These are phyloP conservation scores for Pseudopithomyces chartarum DNA, from an alignment of 2,329 filamentous ascomycete genomes.

Conservation along the genomic window DNA sequence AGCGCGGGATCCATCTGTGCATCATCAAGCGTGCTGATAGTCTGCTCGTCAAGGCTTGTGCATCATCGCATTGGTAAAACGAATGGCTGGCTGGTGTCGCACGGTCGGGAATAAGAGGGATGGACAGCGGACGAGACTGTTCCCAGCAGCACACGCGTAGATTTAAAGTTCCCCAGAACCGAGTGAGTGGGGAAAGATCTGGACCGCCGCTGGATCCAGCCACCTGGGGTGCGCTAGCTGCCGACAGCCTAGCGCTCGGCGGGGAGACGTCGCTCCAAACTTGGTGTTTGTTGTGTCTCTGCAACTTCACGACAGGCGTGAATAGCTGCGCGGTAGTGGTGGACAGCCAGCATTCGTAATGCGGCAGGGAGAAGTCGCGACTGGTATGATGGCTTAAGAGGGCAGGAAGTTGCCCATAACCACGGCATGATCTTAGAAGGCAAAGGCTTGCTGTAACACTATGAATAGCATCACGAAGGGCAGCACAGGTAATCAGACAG, in stretches of 20 bases:
- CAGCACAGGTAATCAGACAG: neutral
- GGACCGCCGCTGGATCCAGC: neutral
- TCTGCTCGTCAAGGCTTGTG: neutral
- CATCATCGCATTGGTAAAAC: constrained; percentile 4
- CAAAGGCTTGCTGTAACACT: neutral
- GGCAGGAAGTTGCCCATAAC: neutral
- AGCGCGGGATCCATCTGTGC: constrained; percentile 8
- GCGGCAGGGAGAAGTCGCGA: neutral
- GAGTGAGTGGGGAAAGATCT: neutral
- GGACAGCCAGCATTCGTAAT: no score
- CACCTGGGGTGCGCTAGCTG: neutral
- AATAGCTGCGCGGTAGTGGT: neutral
- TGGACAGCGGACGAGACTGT: constrained; percentile 1
- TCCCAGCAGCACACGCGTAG: constrained; percentile 1
- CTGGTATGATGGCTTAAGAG: neutral
- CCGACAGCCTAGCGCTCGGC: neutral
- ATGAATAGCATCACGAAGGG: neutral
- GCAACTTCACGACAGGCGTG: neutral
- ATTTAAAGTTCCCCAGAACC: neutral
- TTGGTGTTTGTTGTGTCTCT: neutral
- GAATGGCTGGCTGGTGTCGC: constrained; percentile 1
- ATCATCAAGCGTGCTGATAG: neutral
- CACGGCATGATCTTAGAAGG: neutral
- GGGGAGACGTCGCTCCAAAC: neutral
- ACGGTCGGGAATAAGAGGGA: constrained; percentile 8